Conservation (phyloP, 768 basidiomycete genomes). For the Lactarius hatsudake region DNA sequence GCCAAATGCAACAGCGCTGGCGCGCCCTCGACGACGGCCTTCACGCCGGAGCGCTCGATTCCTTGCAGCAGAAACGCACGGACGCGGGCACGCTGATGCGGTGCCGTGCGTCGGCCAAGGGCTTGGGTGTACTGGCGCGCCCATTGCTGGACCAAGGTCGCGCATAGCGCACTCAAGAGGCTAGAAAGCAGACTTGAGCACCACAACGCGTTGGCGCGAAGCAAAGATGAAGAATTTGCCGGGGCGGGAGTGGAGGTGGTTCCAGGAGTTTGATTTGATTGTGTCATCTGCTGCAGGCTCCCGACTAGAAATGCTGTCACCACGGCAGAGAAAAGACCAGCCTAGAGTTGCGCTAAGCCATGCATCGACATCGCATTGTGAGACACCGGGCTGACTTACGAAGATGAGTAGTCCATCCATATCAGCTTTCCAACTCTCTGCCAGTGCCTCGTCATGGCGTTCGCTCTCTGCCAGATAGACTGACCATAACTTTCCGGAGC, state of each 20-base stretch:
- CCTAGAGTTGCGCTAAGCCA: conserved; percentile 8
- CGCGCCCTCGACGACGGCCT: conserved; percentile 11
- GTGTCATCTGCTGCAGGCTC: conserved; percentile 22
- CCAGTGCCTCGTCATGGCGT: conserved; percentile 13
- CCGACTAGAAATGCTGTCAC: conserved; percentile 27
- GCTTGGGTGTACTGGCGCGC: conserved; percentile 19
- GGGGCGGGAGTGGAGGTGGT: not conserved
- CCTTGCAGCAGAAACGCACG: conserved; percentile 16
- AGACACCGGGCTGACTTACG: conserved; percentile 10
- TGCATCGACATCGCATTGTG: not conserved
- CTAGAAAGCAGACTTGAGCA: conserved; percentile 16
- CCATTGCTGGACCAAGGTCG: conserved; percentile 19
- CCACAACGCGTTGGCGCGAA: conserved; percentile 19
- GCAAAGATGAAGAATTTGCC: not conserved
- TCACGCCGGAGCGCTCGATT: conserved; percentile 16
- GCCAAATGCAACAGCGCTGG: conserved; percentile 12
- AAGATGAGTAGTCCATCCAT: conserved; percentile 23
- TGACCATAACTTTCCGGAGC: conserved; percentile 18
- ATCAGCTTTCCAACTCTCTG: conserved; percentile 23
- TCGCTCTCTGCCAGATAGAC: conserved; percentile 15
- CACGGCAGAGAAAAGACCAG: conserved; percentile 30
- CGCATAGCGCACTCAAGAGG: conserved; percentile 17
- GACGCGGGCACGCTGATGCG: conserved; percentile 14
- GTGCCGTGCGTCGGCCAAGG: conserved; percentile 10
- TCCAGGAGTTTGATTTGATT: conserved; percentile 5